A percentile compares a stretch with the other conserved stretches of the same genome.
phyloP scores from a whole-genome alignment of 2,329 filamentous ascomycete genomes.

The Penicillium brasilianum region DNA sequence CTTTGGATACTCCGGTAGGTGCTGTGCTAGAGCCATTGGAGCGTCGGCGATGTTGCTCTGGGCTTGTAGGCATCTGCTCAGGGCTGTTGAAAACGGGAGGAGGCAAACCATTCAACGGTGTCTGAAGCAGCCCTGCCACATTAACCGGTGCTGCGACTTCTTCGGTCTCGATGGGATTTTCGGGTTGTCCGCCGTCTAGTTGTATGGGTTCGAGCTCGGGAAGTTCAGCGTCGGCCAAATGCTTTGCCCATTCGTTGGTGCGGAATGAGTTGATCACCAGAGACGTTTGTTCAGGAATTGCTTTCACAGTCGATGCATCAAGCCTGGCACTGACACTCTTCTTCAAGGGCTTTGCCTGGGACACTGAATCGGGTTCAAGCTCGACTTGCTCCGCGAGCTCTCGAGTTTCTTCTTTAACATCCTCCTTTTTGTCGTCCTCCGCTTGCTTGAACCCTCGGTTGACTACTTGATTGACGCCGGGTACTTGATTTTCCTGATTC shows the following conservation, averaged over 20 bases:
- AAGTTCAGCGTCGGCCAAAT: constrained; percentile 75
- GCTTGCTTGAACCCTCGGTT: too few relatives aligned
- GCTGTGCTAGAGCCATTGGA: constrained; percentile 20
- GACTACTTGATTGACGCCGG: neutral
- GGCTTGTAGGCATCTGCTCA: constrained; percentile 13
- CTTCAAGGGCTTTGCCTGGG: constrained; percentile 11
- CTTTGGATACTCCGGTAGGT: constrained; percentile 10
- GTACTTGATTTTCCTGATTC: neutral
- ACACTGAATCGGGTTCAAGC: constrained; percentile 6
- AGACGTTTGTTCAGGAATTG: constrained; percentile 73
- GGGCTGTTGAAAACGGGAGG: constrained; percentile 40
- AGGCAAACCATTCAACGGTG: constrained; percentile 58
- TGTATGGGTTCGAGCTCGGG: constrained; percentile 60
- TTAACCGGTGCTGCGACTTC: constrained; percentile 68
- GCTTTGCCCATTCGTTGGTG: constrained; percentile 96
- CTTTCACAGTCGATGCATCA: constrained; percentile 52
- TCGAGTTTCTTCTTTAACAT: neutral
- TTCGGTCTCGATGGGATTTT: constrained; percentile 36
- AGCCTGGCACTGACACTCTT: constrained; percentile 34
- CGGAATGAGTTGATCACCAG: constrained; percentile 80
- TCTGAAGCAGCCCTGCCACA: constrained; percentile 68
- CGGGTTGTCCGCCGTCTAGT: constrained; percentile 41
- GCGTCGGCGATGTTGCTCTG: constrained; percentile 24
- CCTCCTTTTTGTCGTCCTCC: neutral
- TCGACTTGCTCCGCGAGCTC: neutral